phyloP scores from a whole-genome alignment of 345 rosid genomes.

The Rhizophora mangle region DNA sequence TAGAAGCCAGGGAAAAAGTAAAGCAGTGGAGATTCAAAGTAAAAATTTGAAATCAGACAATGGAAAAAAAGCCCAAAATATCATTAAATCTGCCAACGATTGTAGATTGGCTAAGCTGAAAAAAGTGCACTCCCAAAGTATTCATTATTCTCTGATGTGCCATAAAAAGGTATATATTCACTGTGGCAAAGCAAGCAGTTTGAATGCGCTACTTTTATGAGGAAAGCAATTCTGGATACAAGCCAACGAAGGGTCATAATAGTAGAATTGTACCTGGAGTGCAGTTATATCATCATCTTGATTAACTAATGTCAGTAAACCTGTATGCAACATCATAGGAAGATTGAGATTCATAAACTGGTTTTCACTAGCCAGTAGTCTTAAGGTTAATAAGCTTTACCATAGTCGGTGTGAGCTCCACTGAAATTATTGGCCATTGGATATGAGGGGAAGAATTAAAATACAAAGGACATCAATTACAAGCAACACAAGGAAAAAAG shows the following conservation, averaged over 20 bases:
- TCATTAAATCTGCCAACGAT: too few species aligned
- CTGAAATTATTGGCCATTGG: slow-evolving; percentile 34
- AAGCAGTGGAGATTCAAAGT: too few species aligned
- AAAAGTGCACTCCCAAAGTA: too few species aligned
- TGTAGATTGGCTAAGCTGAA: too few species aligned
- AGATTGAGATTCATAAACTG: neutral
- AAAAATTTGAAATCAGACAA: too few species aligned
- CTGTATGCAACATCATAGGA: slow-evolving; percentile 23
- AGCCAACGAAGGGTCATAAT: neutral
- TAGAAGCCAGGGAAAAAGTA: neutral
- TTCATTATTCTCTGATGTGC: too few species aligned
- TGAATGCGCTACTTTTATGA: too few species aligned
- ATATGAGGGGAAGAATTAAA: slow-evolving; percentile 3
- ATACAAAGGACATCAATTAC: neutral
- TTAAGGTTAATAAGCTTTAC: slow-evolving; percentile 33
- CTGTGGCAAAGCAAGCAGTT: too few species aligned
- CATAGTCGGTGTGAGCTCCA: slow-evolving; percentile 89
- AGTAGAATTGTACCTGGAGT: slow-evolving; percentile 50
- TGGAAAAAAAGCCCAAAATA: too few species aligned
- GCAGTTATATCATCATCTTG: slow-evolving; percentile 82
- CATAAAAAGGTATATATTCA: too few species aligned
- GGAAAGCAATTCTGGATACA: neutral
- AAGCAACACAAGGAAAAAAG: neutral
- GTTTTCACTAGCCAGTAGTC: slow-evolving; percentile 1
- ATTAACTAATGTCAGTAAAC: slow-evolving; percentile 75